Base-by-base conservation (phyloP, 805 yeast genomes). In the Zygotorulaspora sp. region DNA sequence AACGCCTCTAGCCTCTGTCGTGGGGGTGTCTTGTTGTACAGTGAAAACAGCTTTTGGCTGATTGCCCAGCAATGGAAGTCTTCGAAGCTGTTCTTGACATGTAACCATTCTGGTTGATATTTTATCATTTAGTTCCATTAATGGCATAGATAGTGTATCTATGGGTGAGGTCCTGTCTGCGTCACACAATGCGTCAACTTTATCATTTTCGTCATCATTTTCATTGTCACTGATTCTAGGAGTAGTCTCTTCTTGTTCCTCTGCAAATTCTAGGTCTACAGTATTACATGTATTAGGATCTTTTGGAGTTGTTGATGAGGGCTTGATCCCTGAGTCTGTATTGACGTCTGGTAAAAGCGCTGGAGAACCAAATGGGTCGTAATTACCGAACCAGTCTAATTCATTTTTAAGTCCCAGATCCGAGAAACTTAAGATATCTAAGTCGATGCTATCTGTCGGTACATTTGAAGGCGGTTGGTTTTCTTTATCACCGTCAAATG, bases 111-210 rank as follows among this genome's bases (percentile, higher is more conserved):
- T 31, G 5, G 43, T 30, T n/a, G 30, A 25, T 8, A 43, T 32
- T 20, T 39, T 33, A 32, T 55, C 59, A 21, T 53, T 52, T 18
- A 60, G 35, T 22, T 60, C 65, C 52, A 58, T 53, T 35, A 59
- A 28, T 3, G 64, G 63, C 62, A 60, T 60, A 1, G 65, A 60
- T 19, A 60, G 40, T 6, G 63, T 55, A 33, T 55, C 61, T 3
- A 56, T 49, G 12, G 63, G 63, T 1, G 62, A 57, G 1, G 63
- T 56, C 18, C 51, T 52, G 31, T 58, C 65, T 14, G 49, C 42
- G 26, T 57, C 62, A 12, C 54, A 52, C 3, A 51, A 32, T 24
- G 36, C 30, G 4, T 33, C 42, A 19, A 32, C 20, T 16, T 28
- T 38, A 26, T 23, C 37, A 1, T 18, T 32, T 5, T 32, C 35